Evolutionary conservation across 768 basidiomycete species (phyloP).

Genomic region (Tricholoma terreum): DNA sequence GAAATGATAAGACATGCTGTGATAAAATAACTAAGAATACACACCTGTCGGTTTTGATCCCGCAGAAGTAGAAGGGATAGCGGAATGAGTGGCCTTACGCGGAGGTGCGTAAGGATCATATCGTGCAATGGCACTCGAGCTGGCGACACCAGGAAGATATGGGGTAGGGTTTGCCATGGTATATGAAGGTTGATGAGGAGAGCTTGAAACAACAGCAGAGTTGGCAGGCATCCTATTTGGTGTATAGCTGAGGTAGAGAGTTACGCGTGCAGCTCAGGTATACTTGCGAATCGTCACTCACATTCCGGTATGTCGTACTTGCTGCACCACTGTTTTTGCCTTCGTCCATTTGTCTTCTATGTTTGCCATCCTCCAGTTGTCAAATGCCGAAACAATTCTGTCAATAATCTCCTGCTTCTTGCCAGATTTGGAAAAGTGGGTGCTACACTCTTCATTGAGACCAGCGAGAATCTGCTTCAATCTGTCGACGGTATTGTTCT

Average conservation of each 20-base stretch:
- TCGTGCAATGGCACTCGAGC: constrained; percentile 38
- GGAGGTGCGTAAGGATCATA: constrained; percentile 71
- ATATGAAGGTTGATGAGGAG: constrained; percentile 15
- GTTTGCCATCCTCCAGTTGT: constrained; percentile 55
- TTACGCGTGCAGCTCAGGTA: neutral
- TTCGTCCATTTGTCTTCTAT: constrained; percentile 65
- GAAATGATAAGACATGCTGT: constrained; percentile 7
- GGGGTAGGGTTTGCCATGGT: constrained; percentile 23
- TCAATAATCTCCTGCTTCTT: constrained; percentile 89
- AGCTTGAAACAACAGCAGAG: constrained; percentile 15
- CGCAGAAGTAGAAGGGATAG: constrained; percentile 33
- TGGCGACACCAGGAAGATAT: constrained; percentile 25
- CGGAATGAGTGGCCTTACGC: constrained; percentile 36
- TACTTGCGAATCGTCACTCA: constrained; percentile 38
- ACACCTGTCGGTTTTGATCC: constrained; percentile 30
- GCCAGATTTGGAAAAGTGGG: constrained; percentile 68
- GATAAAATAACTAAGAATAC: constrained; percentile 1
- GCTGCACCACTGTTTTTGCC: constrained; percentile 62
- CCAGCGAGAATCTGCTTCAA: constrained; percentile 79
- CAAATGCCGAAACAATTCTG: constrained; percentile 58
- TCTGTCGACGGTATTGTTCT: constrained; percentile 79
- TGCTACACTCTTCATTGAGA: constrained; percentile 75
- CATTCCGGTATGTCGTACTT: constrained; percentile 65
- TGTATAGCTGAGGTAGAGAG: constrained; percentile 14
- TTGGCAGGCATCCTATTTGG: constrained; percentile 15